Conservation (phyloP, 495 filamentous ascomycete species). For the Annulohypoxylon stygium region DNA sequence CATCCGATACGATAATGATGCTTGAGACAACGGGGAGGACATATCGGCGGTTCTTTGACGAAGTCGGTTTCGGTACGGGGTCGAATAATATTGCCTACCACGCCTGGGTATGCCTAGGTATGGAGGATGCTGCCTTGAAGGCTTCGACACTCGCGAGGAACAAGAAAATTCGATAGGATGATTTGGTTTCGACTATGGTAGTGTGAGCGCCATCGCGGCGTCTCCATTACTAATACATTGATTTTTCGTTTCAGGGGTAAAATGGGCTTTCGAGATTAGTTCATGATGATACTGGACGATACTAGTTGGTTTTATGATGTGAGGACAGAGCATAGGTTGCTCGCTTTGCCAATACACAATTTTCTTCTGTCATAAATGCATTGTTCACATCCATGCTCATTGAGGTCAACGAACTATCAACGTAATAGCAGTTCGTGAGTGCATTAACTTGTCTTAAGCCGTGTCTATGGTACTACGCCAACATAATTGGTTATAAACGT, state of each 20-base stretch:
- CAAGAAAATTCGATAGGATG: conserved; percentile 4
- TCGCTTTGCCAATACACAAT: conserved; percentile 28
- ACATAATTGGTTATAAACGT: background rate
- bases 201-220: conserved; percentile 18
- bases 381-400: background rate
- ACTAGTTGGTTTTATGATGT: conserved; percentile 33
- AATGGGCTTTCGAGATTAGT: conserved; percentile 29
- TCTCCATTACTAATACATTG: conserved; percentile 10
- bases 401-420: background rate
- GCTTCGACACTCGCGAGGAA: conserved; percentile 15
- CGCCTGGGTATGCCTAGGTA: background rate
- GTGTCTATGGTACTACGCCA: background rate
- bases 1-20: conserved; percentile 36
- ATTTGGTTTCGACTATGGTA: conserved; percentile 9
- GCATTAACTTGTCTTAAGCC: background rate
- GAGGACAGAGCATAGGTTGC: conserved; percentile 30
- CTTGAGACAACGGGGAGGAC: conserved; percentile 16
- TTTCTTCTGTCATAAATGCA: conserved; percentile 33
- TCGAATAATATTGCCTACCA: conserved; percentile 31
- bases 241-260: conserved; percentile 32
- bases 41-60: conserved; percentile 12
- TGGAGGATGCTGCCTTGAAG: conserved; percentile 25
- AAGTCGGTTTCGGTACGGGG: conserved; percentile 12
- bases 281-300: conserved; percentile 30
- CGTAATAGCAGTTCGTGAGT: background rate